Conservation (phyloP, 768 basidiomycete genomes). For the Pleurotus djamor region DNA sequence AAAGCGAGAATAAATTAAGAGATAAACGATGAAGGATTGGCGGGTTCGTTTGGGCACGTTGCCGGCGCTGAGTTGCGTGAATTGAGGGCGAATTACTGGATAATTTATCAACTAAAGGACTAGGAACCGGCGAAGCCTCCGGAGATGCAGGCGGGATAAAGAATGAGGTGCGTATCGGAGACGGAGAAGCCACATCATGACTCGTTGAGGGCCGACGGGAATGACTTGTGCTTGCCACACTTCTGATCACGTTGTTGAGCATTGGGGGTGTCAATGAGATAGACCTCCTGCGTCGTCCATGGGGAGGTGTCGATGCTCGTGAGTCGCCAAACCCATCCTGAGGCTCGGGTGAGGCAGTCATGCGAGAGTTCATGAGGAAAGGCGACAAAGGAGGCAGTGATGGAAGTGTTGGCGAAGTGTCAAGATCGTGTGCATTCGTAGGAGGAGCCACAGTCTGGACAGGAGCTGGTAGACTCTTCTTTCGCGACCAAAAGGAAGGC, state of each 20-base stretch:
- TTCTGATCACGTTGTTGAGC: neutral
- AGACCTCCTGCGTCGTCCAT: conserved; percentile 14
- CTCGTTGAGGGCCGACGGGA: conserved; percentile 39
- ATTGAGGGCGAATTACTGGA: conserved; percentile 8
- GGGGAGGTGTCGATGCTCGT: conserved; percentile 8
- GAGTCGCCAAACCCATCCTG: conserved; percentile 18
- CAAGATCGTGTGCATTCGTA: no score
- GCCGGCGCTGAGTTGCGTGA: conserved; percentile 20
- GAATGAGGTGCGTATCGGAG: conserved; percentile 20
- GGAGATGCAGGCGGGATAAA: conserved; percentile 21
- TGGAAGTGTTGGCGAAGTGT: conserved; percentile 17
- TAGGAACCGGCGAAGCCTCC: conserved; percentile 12
- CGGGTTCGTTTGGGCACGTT: conserved; percentile 60
- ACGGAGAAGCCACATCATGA: conserved; percentile 22
- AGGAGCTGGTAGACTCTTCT: conserved; percentile 21
- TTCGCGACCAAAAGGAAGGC: conserved; percentile 68
- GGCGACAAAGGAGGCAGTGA: conserved; percentile 25
- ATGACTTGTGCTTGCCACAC: neutral
- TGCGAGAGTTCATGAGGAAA: conserved; percentile 15
- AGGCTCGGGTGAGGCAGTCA: conserved; percentile 15
- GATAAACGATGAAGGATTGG: conserved; percentile 71
- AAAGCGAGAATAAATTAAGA: conserved; percentile 56
- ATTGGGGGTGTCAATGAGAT: conserved; percentile 1
- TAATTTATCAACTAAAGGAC: conserved; percentile 11
- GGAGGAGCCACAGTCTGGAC: neutral